Evolutionary conservation across 2,329 filamentous ascomycete genomes (phyloP).

Genomic region (Trichoderma atrobrunneum): DNA sequence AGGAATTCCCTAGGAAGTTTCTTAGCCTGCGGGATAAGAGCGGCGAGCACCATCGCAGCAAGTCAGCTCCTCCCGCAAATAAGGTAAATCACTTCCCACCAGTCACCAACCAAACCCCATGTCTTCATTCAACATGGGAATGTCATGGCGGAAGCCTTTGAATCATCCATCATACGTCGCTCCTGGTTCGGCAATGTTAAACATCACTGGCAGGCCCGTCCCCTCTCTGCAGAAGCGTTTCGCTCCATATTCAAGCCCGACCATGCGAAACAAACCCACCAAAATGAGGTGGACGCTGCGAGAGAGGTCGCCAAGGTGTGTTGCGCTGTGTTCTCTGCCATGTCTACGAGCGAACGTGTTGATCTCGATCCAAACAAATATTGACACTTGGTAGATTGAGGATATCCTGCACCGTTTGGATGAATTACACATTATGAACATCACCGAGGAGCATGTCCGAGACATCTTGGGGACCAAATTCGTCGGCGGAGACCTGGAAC

Average conservation of each 20-base stretch:
- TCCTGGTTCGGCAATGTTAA: conserved; percentile 19
- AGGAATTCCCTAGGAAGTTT: conserved; percentile 60
- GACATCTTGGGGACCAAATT: conserved; percentile 59
- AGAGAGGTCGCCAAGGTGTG: conserved; percentile 41
- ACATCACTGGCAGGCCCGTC: conserved; percentile 43
- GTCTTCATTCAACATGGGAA: not conserved
- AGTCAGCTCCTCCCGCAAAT: conserved; percentile 51
- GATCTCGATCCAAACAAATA: not conserved
- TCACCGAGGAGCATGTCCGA: conserved; percentile 56
- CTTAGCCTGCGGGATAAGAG: conserved; percentile 68
- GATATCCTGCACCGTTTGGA: conserved; percentile 40
- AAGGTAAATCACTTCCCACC: conserved; percentile 22
- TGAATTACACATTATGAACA: conserved; percentile 44
- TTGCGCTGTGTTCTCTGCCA: not conserved
- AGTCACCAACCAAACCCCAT: not conserved
- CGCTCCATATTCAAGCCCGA: conserved; percentile 64
- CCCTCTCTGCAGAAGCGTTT: conserved; percentile 56
- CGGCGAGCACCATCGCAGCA: conserved; percentile 51
- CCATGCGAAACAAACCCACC: conserved; percentile 46
- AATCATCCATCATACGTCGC: not conserved
- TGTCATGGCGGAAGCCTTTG: not conserved
- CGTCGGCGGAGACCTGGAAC: conserved; percentile 67
- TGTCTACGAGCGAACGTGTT: not conserved
- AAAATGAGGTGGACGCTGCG: conserved; percentile 17
- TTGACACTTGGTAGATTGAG: conserved; percentile 36